Evolutionary conservation across 768 basidiomycete genomes (phyloP).

Genomic region (Pisolithus marmoratus): DNA sequence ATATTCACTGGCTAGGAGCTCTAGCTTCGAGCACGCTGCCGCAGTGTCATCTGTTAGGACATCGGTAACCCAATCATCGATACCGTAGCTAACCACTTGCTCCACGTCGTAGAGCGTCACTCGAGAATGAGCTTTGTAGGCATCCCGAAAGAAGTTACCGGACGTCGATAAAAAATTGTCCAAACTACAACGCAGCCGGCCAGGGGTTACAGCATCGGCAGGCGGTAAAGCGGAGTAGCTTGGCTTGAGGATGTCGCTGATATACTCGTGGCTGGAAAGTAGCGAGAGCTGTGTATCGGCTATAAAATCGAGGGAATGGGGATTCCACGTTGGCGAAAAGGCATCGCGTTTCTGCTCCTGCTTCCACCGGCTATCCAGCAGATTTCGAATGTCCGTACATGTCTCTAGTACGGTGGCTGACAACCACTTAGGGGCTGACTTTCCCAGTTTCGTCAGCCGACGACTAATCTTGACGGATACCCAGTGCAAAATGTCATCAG

Average conservation of each 20-base stretch:
- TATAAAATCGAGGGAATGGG: constrained; percentile 19
- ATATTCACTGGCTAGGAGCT: constrained; percentile 23
- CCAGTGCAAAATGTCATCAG: constrained; percentile 32
- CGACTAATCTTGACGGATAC: constrained; percentile 34
- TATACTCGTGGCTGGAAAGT: constrained; percentile 20
- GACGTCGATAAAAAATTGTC: constrained; percentile 12
- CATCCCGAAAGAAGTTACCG: constrained; percentile 8
- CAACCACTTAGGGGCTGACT: constrained; percentile 12
- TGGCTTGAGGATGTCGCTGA: constrained; percentile 11
- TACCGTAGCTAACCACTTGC: constrained; percentile 19
- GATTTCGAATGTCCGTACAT: constrained; percentile 10
- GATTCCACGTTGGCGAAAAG: constrained; percentile 25
- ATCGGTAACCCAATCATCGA: constrained; percentile 31
- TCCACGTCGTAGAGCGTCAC: constrained; percentile 35
- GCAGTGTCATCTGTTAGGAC: constrained; percentile 1
- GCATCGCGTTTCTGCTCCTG: constrained; percentile 23
- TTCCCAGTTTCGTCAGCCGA: constrained; percentile 33
- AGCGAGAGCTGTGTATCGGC: constrained; percentile 33
- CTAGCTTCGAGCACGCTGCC: constrained; percentile 14
- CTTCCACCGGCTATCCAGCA: constrained; percentile 33
- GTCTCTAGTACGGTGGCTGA: constrained; percentile 1
- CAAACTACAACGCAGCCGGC: constrained; percentile 9
- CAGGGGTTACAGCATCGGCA: background rate
- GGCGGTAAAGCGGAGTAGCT: background rate
- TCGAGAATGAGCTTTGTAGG: constrained; percentile 7